A percentile compares a stretch with the other conserved stretches of the same genome.
phyloP scores from a whole-genome alignment of 108 stramenopile species.

The Craspedostauros australis region DNA sequence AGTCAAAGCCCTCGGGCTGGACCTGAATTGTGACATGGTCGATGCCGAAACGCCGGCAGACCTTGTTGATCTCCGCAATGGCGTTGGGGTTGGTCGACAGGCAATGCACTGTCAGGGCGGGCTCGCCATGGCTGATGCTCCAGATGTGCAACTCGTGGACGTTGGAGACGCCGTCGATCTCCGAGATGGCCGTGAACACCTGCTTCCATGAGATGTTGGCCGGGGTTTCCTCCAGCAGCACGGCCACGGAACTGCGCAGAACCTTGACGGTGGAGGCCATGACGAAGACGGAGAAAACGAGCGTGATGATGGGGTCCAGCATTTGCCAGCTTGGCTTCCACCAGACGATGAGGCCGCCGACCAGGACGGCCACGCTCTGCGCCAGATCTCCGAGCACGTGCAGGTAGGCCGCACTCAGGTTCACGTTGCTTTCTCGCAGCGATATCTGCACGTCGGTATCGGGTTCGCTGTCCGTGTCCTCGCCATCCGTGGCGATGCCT shows the following conservation, averaged over 20 bases:
- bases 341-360: constrained; percentile 92
- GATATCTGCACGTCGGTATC: background rate
- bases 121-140: constrained; percentile 62
- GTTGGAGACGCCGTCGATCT: constrained; percentile 55
- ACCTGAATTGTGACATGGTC: constrained; percentile 63
- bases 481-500: constrained; percentile 22
- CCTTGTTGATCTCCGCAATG: constrained; percentile 9
- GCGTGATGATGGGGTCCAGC: constrained; percentile 90
- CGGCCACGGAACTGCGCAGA: constrained; percentile 52
- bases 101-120: constrained; percentile 53
- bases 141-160: constrained; percentile 93
- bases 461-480: background rate
- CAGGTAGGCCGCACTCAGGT: constrained; percentile 88
- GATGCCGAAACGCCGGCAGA: constrained; percentile 29
- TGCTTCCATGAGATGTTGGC: constrained; percentile 57
- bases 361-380: constrained; percentile 84
- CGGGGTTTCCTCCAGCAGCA: constrained; percentile 90
- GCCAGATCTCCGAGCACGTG: constrained; percentile 94
- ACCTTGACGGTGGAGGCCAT: constrained; percentile 76
- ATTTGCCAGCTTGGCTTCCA: constrained; percentile 70
- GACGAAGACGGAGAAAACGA: constrained; percentile 86
- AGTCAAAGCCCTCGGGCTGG: constrained; percentile 30
- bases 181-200: constrained; percentile 47
- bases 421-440: constrained; percentile 78
- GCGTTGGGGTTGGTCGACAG: constrained; percentile 15